Conservation (phyloP, 169 alveolate species). For the Sarcocystis neurona region DNA sequence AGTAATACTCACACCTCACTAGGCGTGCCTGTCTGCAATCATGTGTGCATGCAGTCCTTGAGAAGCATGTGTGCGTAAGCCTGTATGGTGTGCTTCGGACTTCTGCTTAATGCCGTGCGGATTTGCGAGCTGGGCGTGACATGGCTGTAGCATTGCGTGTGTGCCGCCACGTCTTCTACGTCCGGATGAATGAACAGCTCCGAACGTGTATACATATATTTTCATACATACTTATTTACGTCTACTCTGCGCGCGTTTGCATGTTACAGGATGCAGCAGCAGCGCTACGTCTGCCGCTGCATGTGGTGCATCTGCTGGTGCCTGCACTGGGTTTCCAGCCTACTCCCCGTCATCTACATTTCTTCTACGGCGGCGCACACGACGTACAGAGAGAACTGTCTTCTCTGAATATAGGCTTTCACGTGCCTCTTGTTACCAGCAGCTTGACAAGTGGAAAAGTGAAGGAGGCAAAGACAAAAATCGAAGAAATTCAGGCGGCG, state of each 20-base stretch:
- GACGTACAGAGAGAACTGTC: constrained; percentile 57
- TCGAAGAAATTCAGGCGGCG: neutral
- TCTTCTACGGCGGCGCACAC: constrained; percentile 42
- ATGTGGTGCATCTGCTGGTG: constrained; percentile 35
- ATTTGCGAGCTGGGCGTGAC: too few relatives aligned
- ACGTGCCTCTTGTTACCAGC: constrained; percentile 53
- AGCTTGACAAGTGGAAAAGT: constrained; percentile 47
- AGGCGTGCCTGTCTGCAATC: too few relatives aligned
- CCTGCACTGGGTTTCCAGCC: constrained; percentile 33
- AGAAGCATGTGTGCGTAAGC: too few relatives aligned
- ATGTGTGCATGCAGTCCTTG: too few relatives aligned
- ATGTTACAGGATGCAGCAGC: constrained; percentile 23
- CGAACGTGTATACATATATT: too few relatives aligned
- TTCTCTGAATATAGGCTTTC: constrained; percentile 64
- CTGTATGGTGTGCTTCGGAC: too few relatives aligned
- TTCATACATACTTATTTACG: neutral
- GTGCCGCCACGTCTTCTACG: too few relatives aligned
- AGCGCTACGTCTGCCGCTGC: constrained; percentile 16
- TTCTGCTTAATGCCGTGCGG: too few relatives aligned
- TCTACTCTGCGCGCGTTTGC: neutral
- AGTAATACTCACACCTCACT: too few relatives aligned
- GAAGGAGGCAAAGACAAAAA: neutral
- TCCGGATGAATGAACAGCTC: too few relatives aligned
- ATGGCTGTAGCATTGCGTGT: too few relatives aligned
- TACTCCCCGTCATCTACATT: constrained; percentile 19